A percentile compares a stretch with the other conserved stretches of the same genome.
Evolutionary conservation across 2,329 filamentous ascomycete species (phyloP).

Genomic region (Lasiodiplodia hormozganensis): DNA sequence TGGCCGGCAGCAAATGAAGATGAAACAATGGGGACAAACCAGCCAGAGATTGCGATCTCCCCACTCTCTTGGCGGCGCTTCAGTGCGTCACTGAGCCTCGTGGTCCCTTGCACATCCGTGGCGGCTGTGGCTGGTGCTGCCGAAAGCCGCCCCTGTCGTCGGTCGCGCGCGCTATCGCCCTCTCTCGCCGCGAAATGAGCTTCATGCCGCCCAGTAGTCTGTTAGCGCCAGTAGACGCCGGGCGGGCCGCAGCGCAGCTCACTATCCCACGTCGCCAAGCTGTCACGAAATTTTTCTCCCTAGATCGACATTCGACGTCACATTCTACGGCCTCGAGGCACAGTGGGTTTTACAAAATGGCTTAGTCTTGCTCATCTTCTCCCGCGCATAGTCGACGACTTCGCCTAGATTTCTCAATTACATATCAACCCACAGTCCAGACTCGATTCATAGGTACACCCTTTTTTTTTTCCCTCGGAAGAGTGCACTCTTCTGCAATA

Average conservation of each 20-base stretch:
- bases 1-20: slow-evolving; percentile 26
- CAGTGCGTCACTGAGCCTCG: slow-evolving; percentile 5
- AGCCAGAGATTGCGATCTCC: slow-evolving; percentile 27
- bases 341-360: background rate
- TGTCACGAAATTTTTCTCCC: slow-evolving; percentile 9
- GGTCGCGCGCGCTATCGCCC: background rate
- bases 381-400: background rate
- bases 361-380: background rate
- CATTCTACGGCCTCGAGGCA: background rate
- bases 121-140: slow-evolving; percentile 17
- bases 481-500: background rate
- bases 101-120: slow-evolving; percentile 24
- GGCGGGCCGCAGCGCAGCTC: background rate
- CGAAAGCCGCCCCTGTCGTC: background rate
- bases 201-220: background rate
- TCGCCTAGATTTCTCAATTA: background rate
- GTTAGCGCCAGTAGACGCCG: background rate
- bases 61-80: slow-evolving; percentile 6
- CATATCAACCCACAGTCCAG: background rate
- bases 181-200: slow-evolving; percentile 7
- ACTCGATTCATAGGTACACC: too few relatives aligned
- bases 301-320: slow-evolving; percentile 16
- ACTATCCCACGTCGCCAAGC: background rate
- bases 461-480: background rate
- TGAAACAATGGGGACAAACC: slow-evolving; percentile 23